Percentiles rank a stretch among this genome's conserved stretches.
These are phyloP conservation scores for Ceratocystis cubensis DNA, from an alignment of 2,329 filamentous ascomycete genomes.

Conservation along the genomic window DNA sequence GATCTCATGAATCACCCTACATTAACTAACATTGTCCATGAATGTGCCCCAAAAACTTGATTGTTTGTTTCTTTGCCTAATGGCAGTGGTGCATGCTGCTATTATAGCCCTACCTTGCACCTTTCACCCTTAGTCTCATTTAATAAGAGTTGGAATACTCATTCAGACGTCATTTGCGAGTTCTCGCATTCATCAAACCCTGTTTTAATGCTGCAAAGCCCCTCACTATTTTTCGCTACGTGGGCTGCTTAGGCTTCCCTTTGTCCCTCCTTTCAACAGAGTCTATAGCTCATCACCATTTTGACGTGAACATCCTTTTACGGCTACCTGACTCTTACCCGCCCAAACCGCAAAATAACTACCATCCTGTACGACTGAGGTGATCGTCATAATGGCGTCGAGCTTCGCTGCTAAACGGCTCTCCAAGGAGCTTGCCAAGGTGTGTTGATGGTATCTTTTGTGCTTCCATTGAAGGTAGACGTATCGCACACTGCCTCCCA, in stretches of 20 bases:
- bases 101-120: not conserved
- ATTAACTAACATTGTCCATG: not conserved
- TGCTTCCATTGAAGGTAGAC: not conserved
- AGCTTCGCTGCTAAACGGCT: constrained; percentile 44
- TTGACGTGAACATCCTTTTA: not conserved
- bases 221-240: not conserved
- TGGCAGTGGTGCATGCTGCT: not conserved
- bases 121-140: not conserved
- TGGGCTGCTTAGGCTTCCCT: not conserved
- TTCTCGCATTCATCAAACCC: not conserved
- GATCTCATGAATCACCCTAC: not conserved
- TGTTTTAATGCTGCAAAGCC: not conserved
- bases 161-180: not conserved
- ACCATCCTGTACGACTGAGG: not conserved
- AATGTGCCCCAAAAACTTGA: not conserved
- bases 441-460: constrained; percentile 24
- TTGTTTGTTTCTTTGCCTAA: not conserved
- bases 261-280: not conserved
- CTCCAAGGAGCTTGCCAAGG: constrained; percentile 48
- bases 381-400: constrained; percentile 24
- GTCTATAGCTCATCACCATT: not conserved
- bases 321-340: not conserved
- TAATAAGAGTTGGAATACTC: not conserved
- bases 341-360: not conserved
- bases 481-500: constrained; percentile 12